These are phyloP conservation scores for Populus deltoides DNA, from an alignment of 345 rosid genomes.

Conservation along the genomic window DNA sequence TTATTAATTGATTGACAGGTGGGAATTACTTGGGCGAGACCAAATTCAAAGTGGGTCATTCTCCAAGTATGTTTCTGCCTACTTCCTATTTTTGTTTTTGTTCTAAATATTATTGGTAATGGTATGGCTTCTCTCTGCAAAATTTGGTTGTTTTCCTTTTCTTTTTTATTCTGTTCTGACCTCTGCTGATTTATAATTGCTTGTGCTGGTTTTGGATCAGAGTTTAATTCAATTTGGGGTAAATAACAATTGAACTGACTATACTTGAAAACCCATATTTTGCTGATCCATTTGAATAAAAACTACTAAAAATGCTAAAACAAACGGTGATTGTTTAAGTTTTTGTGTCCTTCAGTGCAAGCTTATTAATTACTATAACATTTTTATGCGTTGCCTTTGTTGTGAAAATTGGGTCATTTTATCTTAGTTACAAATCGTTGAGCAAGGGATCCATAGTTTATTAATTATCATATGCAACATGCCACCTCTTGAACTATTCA, in stretches of 20 bases:
- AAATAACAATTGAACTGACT: no score
- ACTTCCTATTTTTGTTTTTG: not conserved
- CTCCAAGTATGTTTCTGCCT: constrained; percentile 15
- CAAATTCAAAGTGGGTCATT: constrained; percentile 23
- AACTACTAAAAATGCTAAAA: no score
- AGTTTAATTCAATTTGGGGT: no score
- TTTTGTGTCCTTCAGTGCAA: not conserved
- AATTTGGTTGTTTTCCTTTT: not conserved
- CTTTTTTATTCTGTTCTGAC: not conserved
- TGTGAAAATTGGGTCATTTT: not conserved
- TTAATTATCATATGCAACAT: no score
- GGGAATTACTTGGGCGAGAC: constrained; percentile 29
- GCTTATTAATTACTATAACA: not conserved
- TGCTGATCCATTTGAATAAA: no score
- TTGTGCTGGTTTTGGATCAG: no score
- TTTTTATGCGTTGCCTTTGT: not conserved
- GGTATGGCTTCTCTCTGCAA: not conserved
- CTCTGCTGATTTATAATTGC: no score
- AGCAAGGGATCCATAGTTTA: not conserved
- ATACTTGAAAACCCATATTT: no score
- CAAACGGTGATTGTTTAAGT: no score
- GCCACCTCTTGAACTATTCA: no score
- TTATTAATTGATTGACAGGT: constrained; percentile 21
- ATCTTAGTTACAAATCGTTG: not conserved
- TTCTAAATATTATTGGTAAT: not conserved